These are phyloP conservation scores for Mayamaea pseudoterrestris DNA, from an alignment of 108 stramenopile species.

Conservation along the genomic window DNA sequence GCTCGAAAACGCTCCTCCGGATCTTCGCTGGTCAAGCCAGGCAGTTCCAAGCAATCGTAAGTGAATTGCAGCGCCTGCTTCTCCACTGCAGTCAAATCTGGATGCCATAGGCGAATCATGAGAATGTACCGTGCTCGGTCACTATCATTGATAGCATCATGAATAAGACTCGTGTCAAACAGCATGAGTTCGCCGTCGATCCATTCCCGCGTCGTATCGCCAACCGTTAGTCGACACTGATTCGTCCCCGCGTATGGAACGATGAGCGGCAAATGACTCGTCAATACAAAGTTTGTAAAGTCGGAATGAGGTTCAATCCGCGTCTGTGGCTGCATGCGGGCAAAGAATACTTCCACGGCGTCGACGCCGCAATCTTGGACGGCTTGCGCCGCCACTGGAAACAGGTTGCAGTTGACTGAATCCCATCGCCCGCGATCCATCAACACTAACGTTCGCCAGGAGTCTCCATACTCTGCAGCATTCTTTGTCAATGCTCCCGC, in stretches of 20 bases:
- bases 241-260: slow-evolving; percentile 65
- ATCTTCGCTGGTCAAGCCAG: slow-evolving; percentile 42
- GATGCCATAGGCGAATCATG: slow-evolving; percentile 90
- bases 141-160: slow-evolving; percentile 82
- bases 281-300: slow-evolving; percentile 87
- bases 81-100: slow-evolving; percentile 71
- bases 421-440: slow-evolving; percentile 91
- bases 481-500: slow-evolving; percentile 67
- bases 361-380: slow-evolving; percentile 59
- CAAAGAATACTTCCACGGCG: slow-evolving; percentile 84
- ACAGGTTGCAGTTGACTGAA: slow-evolving; percentile 53
- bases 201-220: slow-evolving; percentile 74
- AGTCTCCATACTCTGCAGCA: slow-evolving; percentile 63
- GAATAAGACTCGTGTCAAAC: slow-evolving; percentile 83
- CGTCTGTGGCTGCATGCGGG: slow-evolving; percentile 61
- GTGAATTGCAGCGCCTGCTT: slow-evolving; percentile 77
- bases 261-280: slow-evolving; percentile 74
- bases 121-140: slow-evolving; percentile 76
- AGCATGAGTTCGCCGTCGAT: slow-evolving; percentile 58
- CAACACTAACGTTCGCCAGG: slow-evolving; percentile 86
- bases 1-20: slow-evolving; percentile 32
- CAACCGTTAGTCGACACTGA: slow-evolving; percentile 67
- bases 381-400: slow-evolving; percentile 66
- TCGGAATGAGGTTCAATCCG: slow-evolving; percentile 44
- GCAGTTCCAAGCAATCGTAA: slow-evolving; percentile 72